phyloP scores from a whole-genome alignment of 2,329 filamentous ascomycete species.

The Fusarium albosuccineum region DNA sequence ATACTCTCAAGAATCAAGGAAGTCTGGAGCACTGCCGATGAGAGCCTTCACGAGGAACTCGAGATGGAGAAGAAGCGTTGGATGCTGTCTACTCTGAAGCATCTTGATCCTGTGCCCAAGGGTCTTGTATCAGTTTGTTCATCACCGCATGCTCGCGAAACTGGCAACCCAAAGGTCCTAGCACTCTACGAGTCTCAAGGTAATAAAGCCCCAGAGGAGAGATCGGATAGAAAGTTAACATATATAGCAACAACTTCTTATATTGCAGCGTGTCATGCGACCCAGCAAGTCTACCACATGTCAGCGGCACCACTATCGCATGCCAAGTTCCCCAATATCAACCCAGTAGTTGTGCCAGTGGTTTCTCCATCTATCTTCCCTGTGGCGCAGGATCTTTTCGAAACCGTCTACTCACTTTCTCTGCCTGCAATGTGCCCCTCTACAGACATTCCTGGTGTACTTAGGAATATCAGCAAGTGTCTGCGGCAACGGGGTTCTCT shows the following conservation, averaged over 20 bases:
- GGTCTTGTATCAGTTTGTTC: constrained; percentile 11
- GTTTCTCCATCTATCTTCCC: constrained; percentile 53
- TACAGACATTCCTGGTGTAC: constrained; percentile 66
- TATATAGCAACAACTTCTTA: constrained; percentile 62
- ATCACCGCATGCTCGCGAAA: neutral
- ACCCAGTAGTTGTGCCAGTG: constrained; percentile 55
- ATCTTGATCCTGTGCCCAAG: constrained; percentile 54
- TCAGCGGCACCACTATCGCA: constrained; percentile 57
- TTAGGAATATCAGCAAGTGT: constrained; percentile 68
- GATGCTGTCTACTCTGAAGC: constrained; percentile 71
- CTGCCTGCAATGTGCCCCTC: constrained; percentile 70
- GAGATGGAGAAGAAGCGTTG: constrained; percentile 69
- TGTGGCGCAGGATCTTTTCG: constrained; percentile 59
- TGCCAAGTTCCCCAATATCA: constrained; percentile 55
- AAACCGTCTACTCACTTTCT: constrained; percentile 64
- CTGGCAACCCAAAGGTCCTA: constrained; percentile 53
- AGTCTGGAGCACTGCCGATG: constrained; percentile 33
- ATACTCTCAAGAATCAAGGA: constrained; percentile 67
- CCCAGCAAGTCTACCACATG: constrained; percentile 61
- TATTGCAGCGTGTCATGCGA: constrained; percentile 59
- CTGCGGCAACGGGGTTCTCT: constrained; percentile 68
- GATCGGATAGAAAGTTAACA: constrained; percentile 1
- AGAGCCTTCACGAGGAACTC: constrained; percentile 43
- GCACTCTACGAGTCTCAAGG: constrained; percentile 66
- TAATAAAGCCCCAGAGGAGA: constrained; percentile 41